phyloP scores from a whole-genome alignment of 306 rosid species.

The Glycine tomentella region DNA sequence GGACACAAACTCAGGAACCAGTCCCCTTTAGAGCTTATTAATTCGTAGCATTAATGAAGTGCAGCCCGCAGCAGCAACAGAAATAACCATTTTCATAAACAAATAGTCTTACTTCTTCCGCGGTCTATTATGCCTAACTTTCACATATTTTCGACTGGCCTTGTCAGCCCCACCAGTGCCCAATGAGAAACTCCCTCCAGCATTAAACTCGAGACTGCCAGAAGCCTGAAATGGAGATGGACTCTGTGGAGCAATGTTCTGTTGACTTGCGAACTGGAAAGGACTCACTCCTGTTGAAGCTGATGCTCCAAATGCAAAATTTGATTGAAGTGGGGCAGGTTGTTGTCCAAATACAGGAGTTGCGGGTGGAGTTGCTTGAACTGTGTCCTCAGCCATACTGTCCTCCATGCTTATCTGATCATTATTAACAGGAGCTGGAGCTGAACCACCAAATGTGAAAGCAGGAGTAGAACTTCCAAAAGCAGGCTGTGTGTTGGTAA shows the following conservation, averaged over 20 bases:
- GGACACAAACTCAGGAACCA: slow-evolving; percentile 40
- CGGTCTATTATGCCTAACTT: slow-evolving; percentile 54
- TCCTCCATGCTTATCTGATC: slow-evolving; percentile 91
- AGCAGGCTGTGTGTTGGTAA: slow-evolving; percentile 60
- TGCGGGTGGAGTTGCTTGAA: slow-evolving; percentile 56
- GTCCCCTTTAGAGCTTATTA: slow-evolving; percentile 41
- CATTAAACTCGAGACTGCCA: slow-evolving; percentile 66
- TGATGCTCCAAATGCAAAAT: slow-evolving; percentile 64
- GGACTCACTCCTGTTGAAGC: slow-evolving; percentile 57
- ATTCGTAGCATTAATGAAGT: slow-evolving; percentile 32
- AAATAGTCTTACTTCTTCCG: slow-evolving; percentile 68
- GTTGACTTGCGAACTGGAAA: slow-evolving; percentile 71
- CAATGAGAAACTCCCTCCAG: slow-evolving; percentile 83
- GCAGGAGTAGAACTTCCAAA: slow-evolving; percentile 59
- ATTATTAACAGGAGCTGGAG: slow-evolving; percentile 51
- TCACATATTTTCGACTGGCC: slow-evolving; percentile 62
- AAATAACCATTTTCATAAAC: slow-evolving; percentile 28
- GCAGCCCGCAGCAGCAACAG: slow-evolving; percentile 22
- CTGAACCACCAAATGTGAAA: slow-evolving; percentile 44
- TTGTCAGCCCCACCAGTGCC: slow-evolving; percentile 82
- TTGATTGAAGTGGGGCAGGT: slow-evolving; percentile 51
- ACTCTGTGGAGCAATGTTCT: slow-evolving; percentile 65
- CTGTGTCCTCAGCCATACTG: slow-evolving; percentile 95
- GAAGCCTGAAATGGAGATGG: slow-evolving; percentile 80
- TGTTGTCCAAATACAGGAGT: slow-evolving; percentile 67